Percentiles rank a stretch among this genome's conserved stretches.
Conservation (phyloP, 2,329 filamentous ascomycete species). For the Botrytis cinerea region DNA sequence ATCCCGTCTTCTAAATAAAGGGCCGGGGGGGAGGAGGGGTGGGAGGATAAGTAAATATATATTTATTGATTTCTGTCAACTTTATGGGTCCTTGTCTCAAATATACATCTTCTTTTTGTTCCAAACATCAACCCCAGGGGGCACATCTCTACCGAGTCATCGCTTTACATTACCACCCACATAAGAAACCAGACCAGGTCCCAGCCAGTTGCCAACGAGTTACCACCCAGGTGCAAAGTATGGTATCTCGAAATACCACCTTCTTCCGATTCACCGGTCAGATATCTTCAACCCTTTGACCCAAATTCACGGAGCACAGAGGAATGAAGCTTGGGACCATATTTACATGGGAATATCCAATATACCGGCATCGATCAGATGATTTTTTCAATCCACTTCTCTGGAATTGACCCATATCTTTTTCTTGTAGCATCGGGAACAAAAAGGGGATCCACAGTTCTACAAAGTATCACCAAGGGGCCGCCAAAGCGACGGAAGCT, state of each 20-base stretch:
- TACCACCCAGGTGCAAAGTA: background rate
- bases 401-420: conserved; percentile 19
- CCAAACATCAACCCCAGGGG: background rate
- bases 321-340: background rate
- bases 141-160: conserved; percentile 8
- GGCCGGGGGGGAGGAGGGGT: background rate
- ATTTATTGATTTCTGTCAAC: conserved; percentile 3
- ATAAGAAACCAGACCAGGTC: background rate
- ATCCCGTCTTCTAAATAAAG: background rate
- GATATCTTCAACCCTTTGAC: background rate
- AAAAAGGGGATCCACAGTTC: conserved; percentile 12
- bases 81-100: conserved; percentile 8
- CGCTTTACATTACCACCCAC: background rate
- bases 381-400: conserved; percentile 14
- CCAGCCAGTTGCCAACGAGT: background rate
- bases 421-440: conserved; percentile 2
- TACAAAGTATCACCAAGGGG: conserved; percentile 16
- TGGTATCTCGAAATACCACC: background rate
- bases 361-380: conserved; percentile 5
- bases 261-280: background rate
- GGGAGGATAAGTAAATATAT: background rate
- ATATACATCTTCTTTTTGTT: background rate
- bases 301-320: background rate
- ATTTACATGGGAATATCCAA: conserved; percentile 1
- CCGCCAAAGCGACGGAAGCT: conserved; percentile 11